Conservation (phyloP, 768 basidiomycete genomes). For the Leccinum ochraceum region DNA sequence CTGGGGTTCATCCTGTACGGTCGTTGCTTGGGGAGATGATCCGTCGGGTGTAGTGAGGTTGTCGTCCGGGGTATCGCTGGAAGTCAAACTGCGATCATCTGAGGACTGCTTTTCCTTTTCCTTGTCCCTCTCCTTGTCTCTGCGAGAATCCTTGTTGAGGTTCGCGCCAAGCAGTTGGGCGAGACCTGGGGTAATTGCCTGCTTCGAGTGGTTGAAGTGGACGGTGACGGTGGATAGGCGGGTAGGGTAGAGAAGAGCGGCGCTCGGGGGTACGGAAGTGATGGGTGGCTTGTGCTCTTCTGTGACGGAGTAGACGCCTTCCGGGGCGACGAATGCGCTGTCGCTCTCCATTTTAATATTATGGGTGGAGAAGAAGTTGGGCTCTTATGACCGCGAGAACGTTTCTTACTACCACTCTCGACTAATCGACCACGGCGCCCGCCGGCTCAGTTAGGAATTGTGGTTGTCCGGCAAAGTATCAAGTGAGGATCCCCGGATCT, state of each 20-base stretch:
- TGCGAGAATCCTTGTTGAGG: constrained; percentile 55
- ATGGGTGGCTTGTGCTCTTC: constrained; percentile 78
- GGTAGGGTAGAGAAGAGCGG: constrained; percentile 52
- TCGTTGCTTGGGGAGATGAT: constrained; percentile 34
- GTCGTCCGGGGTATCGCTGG: constrained; percentile 77
- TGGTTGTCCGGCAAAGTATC: constrained; percentile 13
- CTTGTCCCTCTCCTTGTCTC: constrained; percentile 39
- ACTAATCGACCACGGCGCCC: background rate
- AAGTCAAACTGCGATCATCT: constrained; percentile 77
- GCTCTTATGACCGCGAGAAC: constrained; percentile 19
- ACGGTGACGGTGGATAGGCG: constrained; percentile 62
- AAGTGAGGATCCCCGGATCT: constrained; percentile 28
- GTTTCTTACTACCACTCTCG: background rate
- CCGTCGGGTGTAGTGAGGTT: constrained; percentile 44
- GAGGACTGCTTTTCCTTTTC: constrained; percentile 39
- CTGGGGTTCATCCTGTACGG: constrained; percentile 39
- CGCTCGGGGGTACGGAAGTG: constrained; percentile 40
- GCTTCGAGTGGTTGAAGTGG: constrained; percentile 59
- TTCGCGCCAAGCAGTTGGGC: constrained; percentile 68
- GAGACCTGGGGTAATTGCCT: constrained; percentile 57
- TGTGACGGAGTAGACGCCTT: constrained; percentile 86
- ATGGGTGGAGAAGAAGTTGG: constrained; percentile 7
- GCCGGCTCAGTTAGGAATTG: background rate
- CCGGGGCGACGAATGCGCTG: constrained; percentile 82
- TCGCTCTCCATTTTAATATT: constrained; percentile 68